Conservation (phyloP, 169 alveolate genomes). For the Besnoitia besnoiti region DNA sequence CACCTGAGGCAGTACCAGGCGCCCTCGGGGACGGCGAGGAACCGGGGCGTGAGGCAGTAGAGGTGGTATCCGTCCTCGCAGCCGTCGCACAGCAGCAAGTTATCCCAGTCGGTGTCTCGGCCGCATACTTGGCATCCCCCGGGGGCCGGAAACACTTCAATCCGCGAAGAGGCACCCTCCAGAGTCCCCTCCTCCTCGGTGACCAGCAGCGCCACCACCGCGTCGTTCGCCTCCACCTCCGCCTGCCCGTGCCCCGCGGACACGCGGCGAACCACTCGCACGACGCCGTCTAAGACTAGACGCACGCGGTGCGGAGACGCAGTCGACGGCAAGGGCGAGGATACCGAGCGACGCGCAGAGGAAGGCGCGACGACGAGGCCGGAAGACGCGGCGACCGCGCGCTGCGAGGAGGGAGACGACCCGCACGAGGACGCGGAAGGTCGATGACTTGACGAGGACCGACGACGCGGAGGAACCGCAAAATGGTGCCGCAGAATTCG, state of each 20-base stretch:
- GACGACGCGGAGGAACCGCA: too few relatives aligned
- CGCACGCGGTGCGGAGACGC: too few relatives aligned
- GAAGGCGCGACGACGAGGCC: too few relatives aligned
- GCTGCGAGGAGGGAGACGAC: too few relatives aligned
- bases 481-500: conserved; percentile 43
- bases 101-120: conserved; percentile 79
- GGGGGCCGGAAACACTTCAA: conserved; percentile 52
- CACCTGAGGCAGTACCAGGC: conserved; percentile 83
- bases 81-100: conserved; percentile 81
- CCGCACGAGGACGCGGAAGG: too few relatives aligned
- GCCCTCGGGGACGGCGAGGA: conserved; percentile 74
- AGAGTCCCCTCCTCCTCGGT: conserved; percentile 1
- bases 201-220: not conserved
- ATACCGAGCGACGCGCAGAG: too few relatives aligned
- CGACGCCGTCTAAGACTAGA: too few relatives aligned
- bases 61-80: conserved; percentile 85
- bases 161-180: not conserved
- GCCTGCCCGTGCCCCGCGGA: not conserved
- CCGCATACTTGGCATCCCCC: conserved; percentile 82
- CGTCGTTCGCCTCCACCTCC: not conserved
- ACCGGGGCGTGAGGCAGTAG: conserved; percentile 83
- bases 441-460: too few relatives aligned
- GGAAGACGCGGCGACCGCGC: too few relatives aligned
- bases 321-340: too few relatives aligned
- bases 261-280: conserved; percentile 16